A percentile compares a stretch with the other conserved stretches of the same genome.
Evolutionary conservation across 1,284 basidiomycete genomes (phyloP).

Genomic region (Microstroma glucosiphilum): DNA sequence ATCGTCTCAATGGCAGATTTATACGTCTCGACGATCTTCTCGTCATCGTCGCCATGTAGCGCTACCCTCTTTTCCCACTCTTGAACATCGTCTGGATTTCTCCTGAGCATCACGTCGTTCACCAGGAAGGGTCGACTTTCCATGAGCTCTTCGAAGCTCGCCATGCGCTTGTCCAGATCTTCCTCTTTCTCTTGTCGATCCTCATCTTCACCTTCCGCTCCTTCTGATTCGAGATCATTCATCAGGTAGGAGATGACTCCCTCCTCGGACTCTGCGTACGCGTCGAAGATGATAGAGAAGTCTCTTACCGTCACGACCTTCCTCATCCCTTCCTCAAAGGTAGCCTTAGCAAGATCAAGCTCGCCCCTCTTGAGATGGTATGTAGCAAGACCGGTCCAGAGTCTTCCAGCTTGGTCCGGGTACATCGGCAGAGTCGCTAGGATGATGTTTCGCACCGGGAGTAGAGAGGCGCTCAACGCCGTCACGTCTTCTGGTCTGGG

Average conservation of each 20-base stretch:
- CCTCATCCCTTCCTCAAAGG: constrained; percentile 70
- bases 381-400: constrained; percentile 94
- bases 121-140: constrained; percentile 91
- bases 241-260: constrained; percentile 85
- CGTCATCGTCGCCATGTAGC: constrained; percentile 84
- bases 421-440: constrained; percentile 75
- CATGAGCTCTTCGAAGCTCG: constrained; percentile 87
- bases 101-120: constrained; percentile 85
- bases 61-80: constrained; percentile 99
- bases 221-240: constrained; percentile 60
- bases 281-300: constrained; percentile 97
- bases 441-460: constrained; percentile 82
- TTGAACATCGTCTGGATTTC: constrained; percentile 96
- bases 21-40: constrained; percentile 89
- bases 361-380: constrained; percentile 98
- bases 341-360: constrained; percentile 77
- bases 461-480: constrained; percentile 63
- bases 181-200: constrained; percentile 59
- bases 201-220: constrained; percentile 24
- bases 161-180: constrained; percentile 84
- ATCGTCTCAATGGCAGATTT: constrained; percentile 81
- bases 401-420: constrained; percentile 88
- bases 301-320: constrained; percentile 87
- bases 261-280: constrained; percentile 90
- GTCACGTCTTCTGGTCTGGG: constrained; percentile 76